A percentile compares a stretch with the other conserved stretches of the same genome.
Evolutionary conservation across 2,329 filamentous ascomycete genomes (phyloP).

Genomic region (Sporothrix luriei): DNA sequence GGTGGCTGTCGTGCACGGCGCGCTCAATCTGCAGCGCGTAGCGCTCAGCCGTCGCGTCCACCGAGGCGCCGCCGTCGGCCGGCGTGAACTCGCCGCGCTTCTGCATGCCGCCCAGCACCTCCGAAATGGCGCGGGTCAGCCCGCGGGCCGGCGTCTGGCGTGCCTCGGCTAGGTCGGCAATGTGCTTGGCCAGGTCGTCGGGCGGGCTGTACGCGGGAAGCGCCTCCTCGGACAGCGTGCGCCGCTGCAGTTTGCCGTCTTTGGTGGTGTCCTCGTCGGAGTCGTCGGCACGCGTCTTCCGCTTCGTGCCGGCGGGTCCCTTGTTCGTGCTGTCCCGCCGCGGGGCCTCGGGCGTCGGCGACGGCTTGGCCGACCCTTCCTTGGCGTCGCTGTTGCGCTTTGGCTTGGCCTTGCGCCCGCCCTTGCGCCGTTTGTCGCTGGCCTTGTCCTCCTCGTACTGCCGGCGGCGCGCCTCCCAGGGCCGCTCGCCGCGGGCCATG

Average conservation of each 20-base stretch:
- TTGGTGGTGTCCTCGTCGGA: constrained; percentile 54
- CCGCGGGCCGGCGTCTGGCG: constrained; percentile 71
- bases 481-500: constrained; percentile 77
- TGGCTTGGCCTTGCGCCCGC: constrained; percentile 63
- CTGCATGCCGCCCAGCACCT: constrained; percentile 66
- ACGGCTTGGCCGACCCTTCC: constrained; percentile 48
- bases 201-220: constrained; percentile 54
- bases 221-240: constrained; percentile 59
- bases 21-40: constrained; percentile 81
- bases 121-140: constrained; percentile 68
- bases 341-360: constrained; percentile 49
- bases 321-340: constrained; percentile 26
- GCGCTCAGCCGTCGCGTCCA: constrained; percentile 66
- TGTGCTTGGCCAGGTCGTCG: constrained; percentile 54
- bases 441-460: constrained; percentile 64
- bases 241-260: constrained; percentile 55
- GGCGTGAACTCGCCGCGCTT: constrained; percentile 66
- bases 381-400: constrained; percentile 68
- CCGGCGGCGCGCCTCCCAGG: constrained; percentile 75
- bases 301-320: constrained; percentile 46
- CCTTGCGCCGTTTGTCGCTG: constrained; percentile 59
- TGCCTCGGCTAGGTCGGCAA: constrained; percentile 60
- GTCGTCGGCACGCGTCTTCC: constrained; percentile 61
- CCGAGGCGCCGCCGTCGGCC: constrained; percentile 63
- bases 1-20: constrained; percentile 61